phyloP scores from a whole-genome alignment of 2,329 filamentous ascomycete species.

The Hypoxylon rubiginosum region DNA sequence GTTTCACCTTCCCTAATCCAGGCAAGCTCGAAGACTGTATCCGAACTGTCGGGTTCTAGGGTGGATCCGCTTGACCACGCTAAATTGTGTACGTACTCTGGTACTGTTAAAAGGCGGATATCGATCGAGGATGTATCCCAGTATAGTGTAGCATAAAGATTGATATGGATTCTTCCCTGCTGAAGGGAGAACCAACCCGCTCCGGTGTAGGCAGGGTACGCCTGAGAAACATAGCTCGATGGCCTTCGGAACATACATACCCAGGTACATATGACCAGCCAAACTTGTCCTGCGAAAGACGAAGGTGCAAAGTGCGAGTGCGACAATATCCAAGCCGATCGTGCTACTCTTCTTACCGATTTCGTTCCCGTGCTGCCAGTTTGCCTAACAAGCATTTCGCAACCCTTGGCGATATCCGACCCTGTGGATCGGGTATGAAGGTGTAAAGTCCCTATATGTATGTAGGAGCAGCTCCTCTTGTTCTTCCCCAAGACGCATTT shows the following conservation, averaged over 20 bases:
- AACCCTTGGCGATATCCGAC: conserved; percentile 26
- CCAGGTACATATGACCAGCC: conserved; percentile 4
- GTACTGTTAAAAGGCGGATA: conserved; percentile 5
- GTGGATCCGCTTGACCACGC: conserved; percentile 24
- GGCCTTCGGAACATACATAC: conserved; percentile 10
- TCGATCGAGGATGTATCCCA: conserved; percentile 8
- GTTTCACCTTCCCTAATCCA: conserved; percentile 17
- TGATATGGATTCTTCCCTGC: neutral
- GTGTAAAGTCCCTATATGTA: conserved; percentile 30
- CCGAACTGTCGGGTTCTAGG: conserved; percentile 33
- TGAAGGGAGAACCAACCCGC: conserved; percentile 9
- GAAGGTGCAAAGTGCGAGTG: conserved; percentile 11
- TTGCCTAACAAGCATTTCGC: conserved; percentile 18
- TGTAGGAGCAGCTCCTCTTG: conserved; percentile 15
- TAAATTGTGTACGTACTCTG: conserved; percentile 25
- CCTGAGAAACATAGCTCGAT: neutral
- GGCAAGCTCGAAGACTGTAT: conserved; percentile 22
- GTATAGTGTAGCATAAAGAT: conserved; percentile 11
- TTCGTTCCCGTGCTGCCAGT: conserved; percentile 19
- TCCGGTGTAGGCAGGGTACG: conserved; percentile 4
- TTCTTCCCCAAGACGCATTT: conserved; percentile 13
- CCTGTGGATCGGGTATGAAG: conserved; percentile 19
- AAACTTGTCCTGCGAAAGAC: conserved; percentile 15
- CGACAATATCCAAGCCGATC: conserved; percentile 26
- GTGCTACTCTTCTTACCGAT: conserved; percentile 34